Conservation (phyloP, 2,329 filamentous ascomycete genomes). For the Triangularia setosa region DNA sequence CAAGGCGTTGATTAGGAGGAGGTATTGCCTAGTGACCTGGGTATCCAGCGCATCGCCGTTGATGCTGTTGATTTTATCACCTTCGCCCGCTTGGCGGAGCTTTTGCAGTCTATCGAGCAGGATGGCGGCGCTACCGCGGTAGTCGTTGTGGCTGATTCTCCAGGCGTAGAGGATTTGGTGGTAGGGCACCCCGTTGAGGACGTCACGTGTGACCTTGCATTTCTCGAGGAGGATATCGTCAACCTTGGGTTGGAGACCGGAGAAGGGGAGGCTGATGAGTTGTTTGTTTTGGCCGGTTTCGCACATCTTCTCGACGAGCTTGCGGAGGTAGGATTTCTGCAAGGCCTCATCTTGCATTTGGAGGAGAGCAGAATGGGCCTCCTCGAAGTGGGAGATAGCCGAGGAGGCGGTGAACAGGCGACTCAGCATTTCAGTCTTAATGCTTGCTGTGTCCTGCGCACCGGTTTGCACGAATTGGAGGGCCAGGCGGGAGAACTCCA, state of each 20-base stretch:
- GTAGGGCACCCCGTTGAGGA: slow-evolving; percentile 65
- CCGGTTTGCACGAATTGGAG: slow-evolving; percentile 56
- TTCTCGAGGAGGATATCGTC: slow-evolving; percentile 73
- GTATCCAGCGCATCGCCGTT: slow-evolving; percentile 56
- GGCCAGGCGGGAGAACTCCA: slow-evolving; percentile 76
- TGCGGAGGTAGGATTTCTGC: slow-evolving; percentile 66
- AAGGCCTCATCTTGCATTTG: slow-evolving; percentile 69
- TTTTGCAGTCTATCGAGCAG: slow-evolving; percentile 62
- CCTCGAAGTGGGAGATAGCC: slow-evolving; percentile 72
- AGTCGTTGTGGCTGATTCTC: slow-evolving; percentile 78
- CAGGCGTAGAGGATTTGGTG: slow-evolving; percentile 90
- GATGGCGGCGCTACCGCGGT: slow-evolving; percentile 69
- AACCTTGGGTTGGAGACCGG: slow-evolving; percentile 70
- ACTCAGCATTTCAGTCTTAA: slow-evolving; percentile 69
- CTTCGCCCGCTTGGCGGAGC: slow-evolving; percentile 55
- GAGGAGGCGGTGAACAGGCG: slow-evolving; percentile 81
- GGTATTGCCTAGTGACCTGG: slow-evolving; percentile 68
- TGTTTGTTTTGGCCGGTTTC: slow-evolving; percentile 61
- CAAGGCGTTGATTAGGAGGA: slow-evolving; percentile 90
- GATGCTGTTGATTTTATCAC: slow-evolving; percentile 45
- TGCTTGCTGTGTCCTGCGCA: slow-evolving; percentile 18
- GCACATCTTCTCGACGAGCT: slow-evolving; percentile 66
- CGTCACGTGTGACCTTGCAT: slow-evolving; percentile 65
- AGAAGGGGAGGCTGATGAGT: slow-evolving; percentile 74
- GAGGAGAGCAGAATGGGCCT: slow-evolving; percentile 75